Percentiles rank a stretch among this genome's conserved stretches.
phyloP scores from a whole-genome alignment of 768 basidiomycete genomes.

The Suillus spraguei region DNA sequence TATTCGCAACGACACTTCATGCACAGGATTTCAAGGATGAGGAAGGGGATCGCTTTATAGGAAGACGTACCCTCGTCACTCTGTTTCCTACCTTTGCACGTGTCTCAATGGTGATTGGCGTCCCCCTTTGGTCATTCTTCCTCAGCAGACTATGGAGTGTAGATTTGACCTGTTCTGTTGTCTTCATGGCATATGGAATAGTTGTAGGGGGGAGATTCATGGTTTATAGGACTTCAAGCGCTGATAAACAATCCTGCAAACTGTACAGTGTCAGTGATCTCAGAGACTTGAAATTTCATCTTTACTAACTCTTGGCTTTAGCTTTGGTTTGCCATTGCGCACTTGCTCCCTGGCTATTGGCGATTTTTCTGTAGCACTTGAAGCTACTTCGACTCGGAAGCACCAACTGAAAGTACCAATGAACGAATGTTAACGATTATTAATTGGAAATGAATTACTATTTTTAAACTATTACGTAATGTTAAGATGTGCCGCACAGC shows the following conservation, averaged over 20 bases:
- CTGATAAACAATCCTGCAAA: constrained; percentile 11
- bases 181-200: constrained; percentile 6
- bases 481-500: too few species aligned
- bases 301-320: not conserved
- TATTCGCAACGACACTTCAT: constrained; percentile 30
- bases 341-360: constrained; percentile 16
- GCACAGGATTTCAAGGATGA: constrained; percentile 33
- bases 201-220: constrained; percentile 11
- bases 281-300: too few species aligned
- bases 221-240: constrained; percentile 3
- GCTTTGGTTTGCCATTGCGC: constrained; percentile 11
- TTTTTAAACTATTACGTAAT: too few species aligned
- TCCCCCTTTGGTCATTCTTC: constrained; percentile 13
- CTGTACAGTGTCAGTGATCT: constrained; percentile 13
- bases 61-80: constrained; percentile 40
- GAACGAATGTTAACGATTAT: too few species aligned
- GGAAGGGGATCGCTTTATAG: constrained; percentile 34
- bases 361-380: constrained; percentile 13
- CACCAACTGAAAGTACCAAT: too few species aligned
- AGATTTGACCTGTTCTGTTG: constrained; percentile 3
- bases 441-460: not conserved
- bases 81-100: constrained; percentile 28
- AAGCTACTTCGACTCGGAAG: not conserved
- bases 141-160: constrained; percentile 11
- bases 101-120: constrained; percentile 9